Evolutionary conservation across 2,329 filamentous ascomycete species (phyloP), one percentile per base, ranked within the genome.

Genomic region (Didymella glomerata): DNA sequence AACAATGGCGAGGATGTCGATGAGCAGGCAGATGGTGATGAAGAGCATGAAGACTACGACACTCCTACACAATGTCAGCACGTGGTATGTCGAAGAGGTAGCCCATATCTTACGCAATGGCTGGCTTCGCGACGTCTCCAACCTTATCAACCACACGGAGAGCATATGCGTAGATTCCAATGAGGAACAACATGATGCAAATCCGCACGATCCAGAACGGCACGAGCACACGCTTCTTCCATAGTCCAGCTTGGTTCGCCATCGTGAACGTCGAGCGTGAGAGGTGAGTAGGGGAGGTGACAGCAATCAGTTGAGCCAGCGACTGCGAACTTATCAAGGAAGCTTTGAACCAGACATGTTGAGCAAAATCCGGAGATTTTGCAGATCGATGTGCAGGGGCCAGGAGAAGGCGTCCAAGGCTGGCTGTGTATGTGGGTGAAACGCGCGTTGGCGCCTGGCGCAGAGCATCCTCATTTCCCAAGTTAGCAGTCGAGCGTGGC

Each of bases 181-280:
- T 70, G 49, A 76, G 63, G 42, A 77, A 65, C 40, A 76, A 8
- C 68, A 76, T 76, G 8, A 75, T 56, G 27, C 67, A 54, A 41
- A 76, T 71, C 14, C 76, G 69, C 22, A 77, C 42, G 3, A 68
- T 53, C 76, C 76, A 78, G 53, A 76, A 72, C 4, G 76, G 76
- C 11, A 78, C 60, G 41, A 78, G 65, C 34, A 78, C 66, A 46
- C 76, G 72, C 68, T 77, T 78, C 64, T 76, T 73, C 75, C 75
- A 78, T 11, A 68, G 25, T 16, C 63, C 63, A 16, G 67, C 56
- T 60, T 64, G 62, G 38, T 61, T 60, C 36, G 67, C 61, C 69
- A 73, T 73, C 48, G 28, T 67, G 58, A 54, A 25, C 25, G 18
- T 30, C 4, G 9, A 47, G 55, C 22, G 24, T 10, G 14, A 24